Conservation (phyloP, 2,329 filamentous ascomycete species). For the Sporothrix curviconia region DNA sequence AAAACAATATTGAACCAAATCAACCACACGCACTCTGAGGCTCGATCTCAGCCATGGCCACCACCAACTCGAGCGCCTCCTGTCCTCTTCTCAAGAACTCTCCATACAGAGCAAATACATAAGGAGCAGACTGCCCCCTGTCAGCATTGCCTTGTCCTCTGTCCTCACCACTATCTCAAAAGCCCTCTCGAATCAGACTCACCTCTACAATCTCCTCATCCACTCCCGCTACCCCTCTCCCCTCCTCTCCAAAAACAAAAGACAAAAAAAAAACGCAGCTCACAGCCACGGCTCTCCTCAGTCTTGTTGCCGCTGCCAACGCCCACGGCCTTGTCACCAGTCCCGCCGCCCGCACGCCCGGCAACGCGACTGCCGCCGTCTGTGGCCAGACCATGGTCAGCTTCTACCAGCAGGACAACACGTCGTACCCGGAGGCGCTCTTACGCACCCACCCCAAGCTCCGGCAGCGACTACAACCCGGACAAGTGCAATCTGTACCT, state of each 20-base stretch:
- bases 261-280: too few species aligned
- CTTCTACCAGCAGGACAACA: constrained; percentile 29
- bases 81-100: too few species aligned
- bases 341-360: constrained; percentile 24
- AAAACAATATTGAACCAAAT: neutral
- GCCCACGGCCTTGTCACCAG: constrained; percentile 25
- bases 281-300: constrained; percentile 17
- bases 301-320: constrained; percentile 13
- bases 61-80: too few species aligned
- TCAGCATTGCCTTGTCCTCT: too few species aligned
- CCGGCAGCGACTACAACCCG: constrained; percentile 22
- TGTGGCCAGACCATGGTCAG: constrained; percentile 26
- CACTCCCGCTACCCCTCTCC: neutral
- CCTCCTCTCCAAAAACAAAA: too few species aligned
- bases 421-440: constrained; percentile 30
- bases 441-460: constrained; percentile 21
- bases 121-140: too few species aligned
- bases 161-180: too few species aligned
- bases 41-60: too few species aligned
- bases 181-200: too few species aligned
- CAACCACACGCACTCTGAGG: too few species aligned
- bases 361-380: constrained; percentile 23
- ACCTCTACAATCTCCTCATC: neutral
- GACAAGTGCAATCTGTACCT: constrained; percentile 33
- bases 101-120: too few species aligned